Base-by-base conservation (phyloP, 2,329 filamentous ascomycete genomes). In the Microascus cirrosus region DNA sequence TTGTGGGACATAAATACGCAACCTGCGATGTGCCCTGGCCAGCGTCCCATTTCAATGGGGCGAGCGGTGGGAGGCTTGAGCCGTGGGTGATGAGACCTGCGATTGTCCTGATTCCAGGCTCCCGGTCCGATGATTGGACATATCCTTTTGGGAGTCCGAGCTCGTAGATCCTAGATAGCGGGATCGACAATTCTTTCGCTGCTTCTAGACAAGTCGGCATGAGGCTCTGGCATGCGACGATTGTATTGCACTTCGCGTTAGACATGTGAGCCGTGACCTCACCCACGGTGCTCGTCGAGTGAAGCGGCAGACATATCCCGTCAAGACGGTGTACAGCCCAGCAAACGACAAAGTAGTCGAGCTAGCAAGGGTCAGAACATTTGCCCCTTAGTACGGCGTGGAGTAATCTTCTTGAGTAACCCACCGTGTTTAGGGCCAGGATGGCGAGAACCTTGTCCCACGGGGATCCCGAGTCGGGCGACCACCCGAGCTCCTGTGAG, bases 361-460 rank as follows among this genome's bases (percentile, higher is more conserved):
- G 36, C 36, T 42, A 42, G 12, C 36, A 15, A 42, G 13, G 12
- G 4, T 11, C 36, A 15, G 36, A 36, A 15, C 13, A 42, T 12
- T 18, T 15, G 10, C 36, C 36, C 3, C n/a, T 7, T 18, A n/a
- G n/a, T n/a, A n/a, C n/a, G n/a, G n/a, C n/a, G n/a, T n/a, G n/a
- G n/a, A n/a, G n/a, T n/a, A n/a, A n/a, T n/a, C n/a, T n/a, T n/a
- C n/a, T n/a, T n/a, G n/a, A n/a, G n/a, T 3, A 3, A 65, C 79
- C 59, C 70, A 90, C 87, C 35, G 89, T 90, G 67, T 95, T 95
- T 60, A 91, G 71, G 20, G 85, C 85, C 71, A 89, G 94, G 32
- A 92, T 75, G 4, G 78, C 86, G 53, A 90, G 74, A 24, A 92
- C 87, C 69, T 91, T 90, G 65, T 94, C 89, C 85, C 86, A 94